Evolutionary conservation across 306 rosid species (phyloP), one percentile per base, ranked within the genome.

Genomic region (Quercus wislizeni): DNA sequence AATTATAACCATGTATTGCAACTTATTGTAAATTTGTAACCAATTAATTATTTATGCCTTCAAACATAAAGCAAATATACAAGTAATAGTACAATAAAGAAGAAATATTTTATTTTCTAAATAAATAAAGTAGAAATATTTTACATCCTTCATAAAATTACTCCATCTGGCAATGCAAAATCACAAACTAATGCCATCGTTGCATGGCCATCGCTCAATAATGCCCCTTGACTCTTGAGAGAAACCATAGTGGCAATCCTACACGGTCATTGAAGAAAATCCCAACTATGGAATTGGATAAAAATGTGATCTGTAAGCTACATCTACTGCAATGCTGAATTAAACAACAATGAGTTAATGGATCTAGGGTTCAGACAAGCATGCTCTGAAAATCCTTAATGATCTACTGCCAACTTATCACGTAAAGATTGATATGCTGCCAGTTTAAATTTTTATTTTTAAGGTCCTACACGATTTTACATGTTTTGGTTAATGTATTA

Each of bases 381-480:
- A 70, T 55, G 54, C 6, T 5, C 25, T 33, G 65, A 59, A 27
- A 78, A 68, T 75, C 75, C 81, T 87, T 81, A 89, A 71, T 76
- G 38, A 33, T 33, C 77, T 78, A 83, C 65, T 8, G 74, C 85
- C 78, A 94, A 75, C 85, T 88, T 92, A 80, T 87, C 88, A 55
- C 97, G 89, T 82, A 94, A 41, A 2, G 93, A 85, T 80, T 88
- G 90, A 80, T 94, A 90, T 56, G 98, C 97, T 21, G 96, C 86
- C 6, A 33, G 6, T 1, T 33, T 33, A 5, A 5, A 5, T 33
- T 33, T 5, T 33, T 33, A 5, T 33, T 33, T 33, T 33, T 33
- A 33, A 33, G 38, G 38, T 33, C 38, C 38, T 33, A 1, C 38
- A 33, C 38, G 38, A 33, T 5, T 33, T 5, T 1, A 33, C 38